Base-by-base conservation (phyloP, 1,284 basidiomycete species). In the Athelia psychrophila region DNA sequence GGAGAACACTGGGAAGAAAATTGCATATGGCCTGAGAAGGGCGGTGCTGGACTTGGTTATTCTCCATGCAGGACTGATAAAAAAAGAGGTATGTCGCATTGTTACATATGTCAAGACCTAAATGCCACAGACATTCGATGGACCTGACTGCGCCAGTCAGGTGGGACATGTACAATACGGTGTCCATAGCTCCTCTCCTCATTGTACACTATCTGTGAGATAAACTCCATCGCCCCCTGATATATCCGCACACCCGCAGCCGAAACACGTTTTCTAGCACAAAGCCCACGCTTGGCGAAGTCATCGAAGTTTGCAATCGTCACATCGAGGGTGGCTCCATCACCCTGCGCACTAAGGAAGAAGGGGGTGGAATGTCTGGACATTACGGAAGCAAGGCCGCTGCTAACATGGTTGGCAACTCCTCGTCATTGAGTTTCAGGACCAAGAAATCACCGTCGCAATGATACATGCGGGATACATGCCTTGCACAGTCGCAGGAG, bases 301-400 rank as follows among this genome's bases (percentile, higher is more conserved):
- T 30, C 54, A 10, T 69, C 72, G 1, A 76, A 74, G 53, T 59
- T 77, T 51, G 60, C 74, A 32, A 59, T 78, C 3, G 66, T 79
- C 32, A 75, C 75, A 1, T 74, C 73, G 76, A 79, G 64, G 75
- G 70, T 3, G 77, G 75, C 0, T 75, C 74, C 2, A 72, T 78
- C 51, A 60, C 60, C 15, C 63, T 78, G 5, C 64, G 76, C 5
- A 77, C 75, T 0, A 61, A 64, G 54, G 69, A 67, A 48, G 76
- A 79, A 61, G 75, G 76, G 23, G 76, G 75, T 3, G 73, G 74
- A 12, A 77, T 74, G 59, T 78, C 71, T 54, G 76, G 72, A 8
- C 77, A 79, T 58, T 76, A 79, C 55, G 76, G 72, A 2, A 72
- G 67, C 52, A 77, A 79, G 60, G 74, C 73, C 4, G 77, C 76